Evolutionary conservation across 106 monocot genomes (phyloP).

Genomic region (Apostasia ramifera): DNA sequence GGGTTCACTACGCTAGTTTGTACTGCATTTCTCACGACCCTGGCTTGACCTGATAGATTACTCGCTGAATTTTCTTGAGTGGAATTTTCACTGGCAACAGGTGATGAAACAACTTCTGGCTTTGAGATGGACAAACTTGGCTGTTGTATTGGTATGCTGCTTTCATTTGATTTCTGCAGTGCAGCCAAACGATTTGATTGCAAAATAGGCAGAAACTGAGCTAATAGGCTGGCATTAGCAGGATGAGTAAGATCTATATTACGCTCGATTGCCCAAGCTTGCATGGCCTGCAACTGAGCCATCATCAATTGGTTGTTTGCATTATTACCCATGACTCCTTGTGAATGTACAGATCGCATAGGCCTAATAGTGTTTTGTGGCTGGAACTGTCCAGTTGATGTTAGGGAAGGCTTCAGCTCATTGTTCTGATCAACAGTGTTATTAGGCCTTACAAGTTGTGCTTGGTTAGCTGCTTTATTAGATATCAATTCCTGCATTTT

Average conservation of each 20-base stretch:
- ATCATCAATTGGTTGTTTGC: constrained; percentile 47
- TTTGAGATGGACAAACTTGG: constrained; percentile 32
- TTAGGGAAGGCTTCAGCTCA: constrained; percentile 42
- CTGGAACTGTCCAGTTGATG: constrained; percentile 22
- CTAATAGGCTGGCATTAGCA: constrained; percentile 52
- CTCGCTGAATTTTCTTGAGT: constrained; percentile 34
- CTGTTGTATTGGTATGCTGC: constrained; percentile 9
- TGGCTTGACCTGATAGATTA: constrained; percentile 35
- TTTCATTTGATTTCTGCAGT: constrained; percentile 48
- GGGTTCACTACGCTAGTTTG: constrained; percentile 10
- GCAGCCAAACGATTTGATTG: constrained; percentile 46
- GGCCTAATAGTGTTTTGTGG: constrained; percentile 32
- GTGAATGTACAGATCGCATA: constrained; percentile 30
- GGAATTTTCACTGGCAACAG: constrained; percentile 55
- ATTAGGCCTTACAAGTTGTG: constrained; percentile 19
- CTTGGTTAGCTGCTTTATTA: constrained; percentile 40
- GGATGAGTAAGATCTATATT: constrained; percentile 80
- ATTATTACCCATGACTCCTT: constrained; percentile 26
- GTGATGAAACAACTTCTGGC: constrained; percentile 37
- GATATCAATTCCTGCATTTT: constrained; percentile 82
- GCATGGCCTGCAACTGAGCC: constrained; percentile 67
- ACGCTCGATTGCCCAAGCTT: constrained; percentile 79
- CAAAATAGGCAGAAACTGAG: constrained; percentile 70
- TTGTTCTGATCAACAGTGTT: constrained; percentile 46
- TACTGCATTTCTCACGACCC: constrained; percentile 21